phyloP scores from a whole-genome alignment of 1,139 yeast species.

The Suhomyces bokatorum region DNA sequence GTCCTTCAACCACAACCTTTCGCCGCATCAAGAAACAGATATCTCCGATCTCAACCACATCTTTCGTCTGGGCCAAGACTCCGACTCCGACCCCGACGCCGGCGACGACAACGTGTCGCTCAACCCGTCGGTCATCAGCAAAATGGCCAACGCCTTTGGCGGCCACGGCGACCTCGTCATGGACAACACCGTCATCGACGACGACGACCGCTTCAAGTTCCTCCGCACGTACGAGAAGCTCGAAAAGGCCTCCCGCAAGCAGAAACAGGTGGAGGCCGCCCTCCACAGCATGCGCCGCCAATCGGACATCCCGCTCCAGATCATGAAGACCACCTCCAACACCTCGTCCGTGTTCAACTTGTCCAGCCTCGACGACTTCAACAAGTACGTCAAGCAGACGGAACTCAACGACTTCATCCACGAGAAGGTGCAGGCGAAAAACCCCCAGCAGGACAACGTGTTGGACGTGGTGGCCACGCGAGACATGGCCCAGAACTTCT shows the following conservation, averaged over 20 bases:
- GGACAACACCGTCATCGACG: slow-evolving; percentile 10
- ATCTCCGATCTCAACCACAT: slow-evolving; percentile 12
- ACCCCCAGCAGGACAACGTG: slow-evolving; percentile 20
- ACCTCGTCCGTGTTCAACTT: slow-evolving; percentile 34
- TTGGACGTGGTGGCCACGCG: slow-evolving; percentile 31
- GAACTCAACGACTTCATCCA: slow-evolving; percentile 37
- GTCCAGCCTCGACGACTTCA: slow-evolving; percentile 41
- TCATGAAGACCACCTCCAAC: slow-evolving; percentile 19
- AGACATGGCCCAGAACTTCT: slow-evolving; percentile 35
- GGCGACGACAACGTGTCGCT: slow-evolving; percentile 19
- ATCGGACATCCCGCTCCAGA: slow-evolving; percentile 30
- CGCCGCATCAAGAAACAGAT: slow-evolving; percentile 10
- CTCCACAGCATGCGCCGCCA: slow-evolving; percentile 17
- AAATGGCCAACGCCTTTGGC: slow-evolving; percentile 20
- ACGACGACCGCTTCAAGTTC: slow-evolving; percentile 32
- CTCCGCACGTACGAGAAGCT: slow-evolving; percentile 29
- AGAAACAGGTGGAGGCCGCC: slow-evolving; percentile 14
- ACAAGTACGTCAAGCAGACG: slow-evolving; percentile 36
- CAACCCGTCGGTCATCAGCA: slow-evolving; percentile 29
- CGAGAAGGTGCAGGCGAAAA: slow-evolving; percentile 17
- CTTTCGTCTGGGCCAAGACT: slow-evolving; percentile 19
- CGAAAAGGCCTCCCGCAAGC: slow-evolving; percentile 13
- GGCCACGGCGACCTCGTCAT: slow-evolving; percentile 9
- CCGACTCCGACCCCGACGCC: slow-evolving; percentile 18
- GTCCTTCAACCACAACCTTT: background rate